Conservation (phyloP, 768 basidiomycete species). For the Tricholoma sp. region DNA sequence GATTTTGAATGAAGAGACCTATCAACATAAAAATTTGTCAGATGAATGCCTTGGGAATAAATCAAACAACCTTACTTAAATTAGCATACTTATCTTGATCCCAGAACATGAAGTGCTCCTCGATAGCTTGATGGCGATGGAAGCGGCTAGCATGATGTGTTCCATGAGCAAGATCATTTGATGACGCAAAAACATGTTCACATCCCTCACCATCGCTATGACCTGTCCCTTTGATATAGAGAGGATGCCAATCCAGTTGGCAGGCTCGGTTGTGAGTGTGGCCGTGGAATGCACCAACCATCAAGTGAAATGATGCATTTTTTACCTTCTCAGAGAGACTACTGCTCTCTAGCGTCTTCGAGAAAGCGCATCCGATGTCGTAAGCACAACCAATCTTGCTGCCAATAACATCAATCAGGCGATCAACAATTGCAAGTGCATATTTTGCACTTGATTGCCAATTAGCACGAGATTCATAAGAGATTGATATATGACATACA, state of each 20-base stretch:
- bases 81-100: conserved; percentile 11
- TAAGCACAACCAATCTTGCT: conserved; percentile 8
- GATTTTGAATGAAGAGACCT: too few relatives aligned
- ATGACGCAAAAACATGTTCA: conserved; percentile 15
- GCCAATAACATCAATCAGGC: conserved; percentile 6
- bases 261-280: conserved; percentile 16
- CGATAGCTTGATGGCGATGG: conserved; percentile 18
- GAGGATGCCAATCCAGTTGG: conserved; percentile 14
- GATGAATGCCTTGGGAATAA: too few relatives aligned
- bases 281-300: conserved; percentile 16
- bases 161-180: conserved; percentile 15
- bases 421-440: conserved; percentile 8
- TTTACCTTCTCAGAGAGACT: conserved; percentile 8
- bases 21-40: too few relatives aligned
- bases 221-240: conserved; percentile 14
- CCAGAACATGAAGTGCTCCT: conserved; percentile 6
- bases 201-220: conserved; percentile 16
- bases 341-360: conserved; percentile 17
- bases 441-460: conserved; percentile 12
- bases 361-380: conserved; percentile 23
- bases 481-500: conserved; percentile 22
- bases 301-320: conserved; percentile 1
- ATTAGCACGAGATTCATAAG: neutral
- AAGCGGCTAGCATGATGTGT: conserved; percentile 13
- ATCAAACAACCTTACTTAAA: too few relatives aligned